Evolutionary conservation across 345 rosid genomes (phyloP), one percentile per base, ranked within the genome.

Genomic region (Acer yangbiense): DNA sequence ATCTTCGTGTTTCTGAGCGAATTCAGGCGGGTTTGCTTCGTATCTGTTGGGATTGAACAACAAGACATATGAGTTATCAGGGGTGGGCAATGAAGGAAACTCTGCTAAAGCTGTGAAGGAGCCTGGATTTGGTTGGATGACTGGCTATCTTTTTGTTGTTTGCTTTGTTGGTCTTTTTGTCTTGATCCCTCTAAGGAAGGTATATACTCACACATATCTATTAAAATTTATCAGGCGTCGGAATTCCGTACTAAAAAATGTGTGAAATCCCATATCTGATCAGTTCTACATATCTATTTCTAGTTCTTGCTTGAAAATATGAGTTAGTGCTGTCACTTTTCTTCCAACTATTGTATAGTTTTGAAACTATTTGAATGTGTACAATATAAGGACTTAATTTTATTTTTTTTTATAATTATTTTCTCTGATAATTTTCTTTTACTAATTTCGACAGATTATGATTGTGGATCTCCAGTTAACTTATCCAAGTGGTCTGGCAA

Each of bases 41-140:
- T 95, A 93, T 83, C 96, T 95, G 29, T 48, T 95, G 86, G 99
- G 93, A 73, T 65, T 95, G 74, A 95, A 92, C 84, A 86, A 84
- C 88, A 91, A 83, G 83, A 95, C 96, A 12, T 95, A 93, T 70
- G 93, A 85, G 82, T 71, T 95, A 77, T 82, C 99, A 17, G 98
- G 99, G 69, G 92, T 82, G 14, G 81, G 81, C 74, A 81, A 87
- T 23, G 90, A 84, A 82, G 99, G 99, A 48, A 95, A 95, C 81
- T 86, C 96, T 60, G 66, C 84, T 9, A 60, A 66, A 3, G 87
- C 90, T 57, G 79, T 95, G 14, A 95, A 92, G 82, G 94, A 95
- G 41, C 99, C 99, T 50, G 99, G 87, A 9, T 80, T 95, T 66
- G 98, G 97, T 65, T 95, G 99, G 99, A 95, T 95, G 99, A 89